A percentile compares a stretch with the other conserved stretches of the same genome.
Conservation (phyloP, 208 protist genomes). For the Tritrichomonas foetus region DNA sequence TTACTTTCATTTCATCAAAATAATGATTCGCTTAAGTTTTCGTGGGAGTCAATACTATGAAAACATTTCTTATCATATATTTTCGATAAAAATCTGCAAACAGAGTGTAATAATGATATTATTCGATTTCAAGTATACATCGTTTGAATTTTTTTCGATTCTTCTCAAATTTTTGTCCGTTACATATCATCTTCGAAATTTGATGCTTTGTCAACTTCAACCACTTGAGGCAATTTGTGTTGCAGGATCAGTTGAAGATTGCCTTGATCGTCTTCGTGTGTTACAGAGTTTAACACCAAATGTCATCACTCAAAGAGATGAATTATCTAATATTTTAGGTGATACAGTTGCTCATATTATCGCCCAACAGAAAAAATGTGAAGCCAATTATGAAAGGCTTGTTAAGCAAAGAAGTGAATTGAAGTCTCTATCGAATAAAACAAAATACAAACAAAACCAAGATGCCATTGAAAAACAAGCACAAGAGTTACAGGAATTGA, state of each 20-base stretch:
- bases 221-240: slow-evolving; percentile 36
- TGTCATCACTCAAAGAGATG: slow-evolving; percentile 54
- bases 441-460: slow-evolving; percentile 48
- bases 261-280: slow-evolving; percentile 53
- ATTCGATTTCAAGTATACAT: too few relatives aligned
- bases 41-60: too few relatives aligned
- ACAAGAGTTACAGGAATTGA: slow-evolving; percentile 50
- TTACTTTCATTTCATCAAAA: too few relatives aligned
- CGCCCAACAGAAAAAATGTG: slow-evolving; percentile 48
- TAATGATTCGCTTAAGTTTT: too few relatives aligned
- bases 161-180: not conserved
- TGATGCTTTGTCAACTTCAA: slow-evolving; percentile 22
- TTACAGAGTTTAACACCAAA: slow-evolving; percentile 54
- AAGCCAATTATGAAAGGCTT: slow-evolving; percentile 46
- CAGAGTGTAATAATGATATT: too few relatives aligned
- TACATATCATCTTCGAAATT: not conserved
- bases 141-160: too few relatives aligned
- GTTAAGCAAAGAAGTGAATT: slow-evolving; percentile 46
- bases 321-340: slow-evolving; percentile 55
- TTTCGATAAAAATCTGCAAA: too few relatives aligned
- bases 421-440: slow-evolving; percentile 45
- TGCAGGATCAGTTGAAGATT: slow-evolving; percentile 50
- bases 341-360: slow-evolving; percentile 56
- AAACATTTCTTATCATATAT: too few relatives aligned
- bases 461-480: slow-evolving; percentile 47